Conservation (phyloP, 352 stramenopile genomes). For the Globisporangium spinosum region DNA sequence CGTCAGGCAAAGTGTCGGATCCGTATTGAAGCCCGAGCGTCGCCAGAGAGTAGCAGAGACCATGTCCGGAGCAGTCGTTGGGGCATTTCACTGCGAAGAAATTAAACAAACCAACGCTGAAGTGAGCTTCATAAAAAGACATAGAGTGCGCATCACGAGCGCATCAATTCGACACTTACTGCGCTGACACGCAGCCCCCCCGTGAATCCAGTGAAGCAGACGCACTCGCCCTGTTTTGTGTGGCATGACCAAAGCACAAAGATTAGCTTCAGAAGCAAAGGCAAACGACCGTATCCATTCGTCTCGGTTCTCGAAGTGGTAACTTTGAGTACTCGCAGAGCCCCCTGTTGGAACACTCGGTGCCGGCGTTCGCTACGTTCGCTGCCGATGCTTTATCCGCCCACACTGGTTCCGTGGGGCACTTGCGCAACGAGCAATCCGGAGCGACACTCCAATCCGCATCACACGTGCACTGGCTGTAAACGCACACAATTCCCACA, state of each 20-base stretch:
- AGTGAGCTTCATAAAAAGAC: background rate
- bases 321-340: slow-evolving; percentile 61
- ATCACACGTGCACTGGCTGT: slow-evolving; percentile 70
- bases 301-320: background rate
- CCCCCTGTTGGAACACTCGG: slow-evolving; percentile 64
- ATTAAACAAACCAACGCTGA: background rate
- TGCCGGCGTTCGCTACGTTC: slow-evolving; percentile 46
- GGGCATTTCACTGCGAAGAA: slow-evolving; percentile 43
- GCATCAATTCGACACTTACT: slow-evolving; percentile 21
- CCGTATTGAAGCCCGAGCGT: slow-evolving; percentile 49
- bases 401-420: slow-evolving; percentile 67
- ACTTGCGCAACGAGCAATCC: slow-evolving; percentile 71
- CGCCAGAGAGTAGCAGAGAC: slow-evolving; percentile 54
- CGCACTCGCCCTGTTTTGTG: slow-evolving; percentile 41
- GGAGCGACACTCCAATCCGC: slow-evolving; percentile 51
- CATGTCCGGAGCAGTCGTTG: slow-evolving; percentile 59
- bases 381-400: slow-evolving; percentile 68
- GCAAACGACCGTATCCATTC: background rate
- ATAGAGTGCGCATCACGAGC: background rate
- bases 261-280: slow-evolving; percentile 1
- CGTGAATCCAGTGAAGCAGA: slow-evolving; percentile 53
- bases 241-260: background rate
- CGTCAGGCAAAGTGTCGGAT: slow-evolving; percentile 30
- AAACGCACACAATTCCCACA: background rate
- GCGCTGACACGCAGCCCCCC: slow-evolving; percentile 54